These are phyloP conservation scores for Theobroma cacao DNA, from an alignment of 345 rosid species.

Conservation along the genomic window DNA sequence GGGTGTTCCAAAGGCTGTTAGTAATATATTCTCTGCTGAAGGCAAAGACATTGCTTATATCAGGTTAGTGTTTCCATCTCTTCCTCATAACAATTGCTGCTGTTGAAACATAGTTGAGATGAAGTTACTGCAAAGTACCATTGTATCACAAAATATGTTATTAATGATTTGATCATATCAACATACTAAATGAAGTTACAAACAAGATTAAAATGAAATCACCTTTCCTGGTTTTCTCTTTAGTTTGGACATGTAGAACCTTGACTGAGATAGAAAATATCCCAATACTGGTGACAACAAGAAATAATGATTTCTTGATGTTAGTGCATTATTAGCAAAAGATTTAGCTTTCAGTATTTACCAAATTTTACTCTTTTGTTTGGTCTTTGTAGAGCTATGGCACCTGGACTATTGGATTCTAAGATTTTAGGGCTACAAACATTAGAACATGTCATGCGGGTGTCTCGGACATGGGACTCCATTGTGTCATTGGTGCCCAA, in stretches of 20 bases:
- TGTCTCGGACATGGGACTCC: slow-evolving; percentile 79
- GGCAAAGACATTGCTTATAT: slow-evolving; percentile 50
- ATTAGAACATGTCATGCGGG: slow-evolving; percentile 50
- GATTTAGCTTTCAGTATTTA: not conserved
- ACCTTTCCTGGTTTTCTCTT: not conserved
- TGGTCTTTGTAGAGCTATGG: slow-evolving; percentile 46
- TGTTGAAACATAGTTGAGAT: not conserved
- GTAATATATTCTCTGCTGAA: slow-evolving; percentile 56
- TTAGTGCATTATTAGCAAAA: not conserved
- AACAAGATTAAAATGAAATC: not conserved
- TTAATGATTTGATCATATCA: not conserved
- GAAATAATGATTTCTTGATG: not conserved
- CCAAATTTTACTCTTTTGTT: slow-evolving; percentile 3
- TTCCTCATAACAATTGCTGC: not conserved
- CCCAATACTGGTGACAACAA: not conserved
- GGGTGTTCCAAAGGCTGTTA: slow-evolving; percentile 64
- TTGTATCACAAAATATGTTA: not conserved
- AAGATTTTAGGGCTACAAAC: slow-evolving; percentile 58
- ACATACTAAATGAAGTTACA: not conserved
- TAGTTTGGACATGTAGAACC: not conserved
- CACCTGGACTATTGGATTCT: slow-evolving; percentile 46
- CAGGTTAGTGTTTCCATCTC: slow-evolving; percentile 38
- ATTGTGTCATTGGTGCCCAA: slow-evolving; percentile 61
- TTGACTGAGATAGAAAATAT: not conserved
- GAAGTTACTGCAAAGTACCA: not conserved